These are phyloP conservation scores for Talaromyces atroroseus DNA, from an alignment of 2,329 filamentous ascomycete species.

Conservation along the genomic window DNA sequence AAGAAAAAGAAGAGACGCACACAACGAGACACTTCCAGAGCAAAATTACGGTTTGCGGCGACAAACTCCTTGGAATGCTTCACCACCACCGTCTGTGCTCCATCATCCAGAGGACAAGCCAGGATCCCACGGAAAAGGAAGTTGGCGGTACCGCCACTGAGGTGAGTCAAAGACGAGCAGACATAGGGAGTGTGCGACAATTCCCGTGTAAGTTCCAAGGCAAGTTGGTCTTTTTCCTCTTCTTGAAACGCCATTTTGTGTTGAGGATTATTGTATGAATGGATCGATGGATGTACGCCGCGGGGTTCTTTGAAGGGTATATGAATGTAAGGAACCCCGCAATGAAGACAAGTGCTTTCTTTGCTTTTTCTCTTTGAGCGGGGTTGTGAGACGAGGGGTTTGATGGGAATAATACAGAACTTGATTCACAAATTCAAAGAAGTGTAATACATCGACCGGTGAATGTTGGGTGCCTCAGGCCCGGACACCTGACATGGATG, in stretches of 20 bases:
- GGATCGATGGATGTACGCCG: no score
- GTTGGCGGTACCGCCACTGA: not conserved
- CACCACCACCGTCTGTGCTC: not conserved
- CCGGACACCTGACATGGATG: no score
- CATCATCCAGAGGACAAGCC: not conserved
- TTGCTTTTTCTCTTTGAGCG: not conserved
- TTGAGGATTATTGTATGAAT: not conserved
- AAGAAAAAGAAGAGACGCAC: not conserved
- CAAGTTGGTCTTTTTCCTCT: not conserved
- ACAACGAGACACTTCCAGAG: not conserved
- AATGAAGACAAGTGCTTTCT: no score
- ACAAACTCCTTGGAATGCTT: not conserved
- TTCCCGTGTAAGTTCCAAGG: not conserved
- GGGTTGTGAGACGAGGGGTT: not conserved
- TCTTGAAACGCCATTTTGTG: not conserved
- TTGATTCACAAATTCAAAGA: not conserved
- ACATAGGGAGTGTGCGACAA: not conserved
- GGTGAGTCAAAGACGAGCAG: not conserved
- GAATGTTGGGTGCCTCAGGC: not conserved
- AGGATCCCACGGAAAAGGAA: not conserved
- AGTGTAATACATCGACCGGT: no score
- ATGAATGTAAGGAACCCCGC: no score
- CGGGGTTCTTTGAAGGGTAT: no score
- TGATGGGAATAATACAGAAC: no score
- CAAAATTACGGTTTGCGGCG: not conserved